Conservation (phyloP, 129 eudicot species). For the Centaurea solstitialis region DNA sequence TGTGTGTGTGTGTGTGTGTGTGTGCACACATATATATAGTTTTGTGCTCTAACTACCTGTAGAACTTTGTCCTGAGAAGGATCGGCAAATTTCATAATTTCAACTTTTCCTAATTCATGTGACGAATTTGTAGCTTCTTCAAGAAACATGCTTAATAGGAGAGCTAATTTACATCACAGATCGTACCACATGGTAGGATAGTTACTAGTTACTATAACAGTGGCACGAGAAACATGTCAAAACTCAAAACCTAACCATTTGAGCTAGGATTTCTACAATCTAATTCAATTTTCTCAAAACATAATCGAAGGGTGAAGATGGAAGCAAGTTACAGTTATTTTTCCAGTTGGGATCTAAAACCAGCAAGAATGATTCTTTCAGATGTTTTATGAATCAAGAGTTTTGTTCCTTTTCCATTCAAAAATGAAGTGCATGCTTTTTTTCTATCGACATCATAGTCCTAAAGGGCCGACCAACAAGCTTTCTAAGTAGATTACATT, state of each 20-base stretch:
- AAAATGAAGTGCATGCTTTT: too few relatives aligned
- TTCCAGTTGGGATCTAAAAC: background rate
- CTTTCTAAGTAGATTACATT: background rate
- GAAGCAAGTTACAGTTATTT: background rate
- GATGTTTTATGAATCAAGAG: too few relatives aligned
- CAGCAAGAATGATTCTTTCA: background rate
- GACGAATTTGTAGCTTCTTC: conserved; percentile 31
- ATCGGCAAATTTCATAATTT: conserved; percentile 15
- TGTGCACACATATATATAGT: background rate
- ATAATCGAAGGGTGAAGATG: background rate
- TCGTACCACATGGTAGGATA: background rate
- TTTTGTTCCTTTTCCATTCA: too few relatives aligned
- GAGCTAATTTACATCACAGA: conserved; percentile 7
- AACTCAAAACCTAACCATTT: too few relatives aligned
- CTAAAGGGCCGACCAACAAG: background rate
- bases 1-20: too few relatives aligned
- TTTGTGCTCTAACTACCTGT: conserved; percentile 34
- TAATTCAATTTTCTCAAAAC: background rate
- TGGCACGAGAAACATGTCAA: background rate
- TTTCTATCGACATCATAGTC: too few relatives aligned
- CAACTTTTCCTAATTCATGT: conserved; percentile 19
- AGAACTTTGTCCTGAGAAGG: conserved; percentile 26
- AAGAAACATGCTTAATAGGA: conserved; percentile 31
- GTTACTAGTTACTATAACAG: background rate
- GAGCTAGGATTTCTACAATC: too few relatives aligned